Evolutionary conservation across 192 early-diverging fungal genomes (phyloP).

Genomic region (Obelidium mucronatum): DNA sequence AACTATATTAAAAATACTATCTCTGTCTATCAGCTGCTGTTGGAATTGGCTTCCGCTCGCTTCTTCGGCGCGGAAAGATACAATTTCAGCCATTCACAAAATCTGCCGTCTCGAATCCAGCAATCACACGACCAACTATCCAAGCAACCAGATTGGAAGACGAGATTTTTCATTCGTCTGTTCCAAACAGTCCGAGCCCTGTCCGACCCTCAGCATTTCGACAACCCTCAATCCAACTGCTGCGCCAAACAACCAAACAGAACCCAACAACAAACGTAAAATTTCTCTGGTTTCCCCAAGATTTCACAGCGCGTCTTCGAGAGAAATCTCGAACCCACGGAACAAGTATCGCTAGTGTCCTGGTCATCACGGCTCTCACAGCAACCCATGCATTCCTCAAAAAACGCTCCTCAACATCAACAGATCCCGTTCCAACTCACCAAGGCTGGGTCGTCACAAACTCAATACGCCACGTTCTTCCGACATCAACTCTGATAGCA

Average conservation of each 20-base stretch:
- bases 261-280: constrained; percentile 20
- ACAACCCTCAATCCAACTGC: background rate
- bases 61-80: constrained; percentile 19
- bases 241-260: background rate
- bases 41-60: constrained; percentile 21
- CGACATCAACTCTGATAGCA: constrained; percentile 44
- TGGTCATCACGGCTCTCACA: constrained; percentile 52
- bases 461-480: constrained; percentile 50
- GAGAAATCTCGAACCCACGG: constrained; percentile 31
- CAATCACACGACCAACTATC: background rate
- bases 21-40: constrained; percentile 15
- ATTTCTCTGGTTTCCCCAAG: constrained; percentile 45
- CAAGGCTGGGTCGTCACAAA: constrained; percentile 60
- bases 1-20: background rate
- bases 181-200: too few species aligned
- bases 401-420: background rate
- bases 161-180: too few species aligned
- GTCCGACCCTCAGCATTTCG: background rate
- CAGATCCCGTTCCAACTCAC: constrained; percentile 32
- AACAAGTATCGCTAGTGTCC: constrained; percentile 50
- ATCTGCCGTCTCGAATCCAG: background rate
- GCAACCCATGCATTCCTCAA: constrained; percentile 40
- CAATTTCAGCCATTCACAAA: constrained; percentile 20
- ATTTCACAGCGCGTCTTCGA: constrained; percentile 40
- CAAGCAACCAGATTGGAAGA: background rate